Conservation (phyloP, 2,329 filamentous ascomycete species). For the Fusarium protoensiforme region DNA sequence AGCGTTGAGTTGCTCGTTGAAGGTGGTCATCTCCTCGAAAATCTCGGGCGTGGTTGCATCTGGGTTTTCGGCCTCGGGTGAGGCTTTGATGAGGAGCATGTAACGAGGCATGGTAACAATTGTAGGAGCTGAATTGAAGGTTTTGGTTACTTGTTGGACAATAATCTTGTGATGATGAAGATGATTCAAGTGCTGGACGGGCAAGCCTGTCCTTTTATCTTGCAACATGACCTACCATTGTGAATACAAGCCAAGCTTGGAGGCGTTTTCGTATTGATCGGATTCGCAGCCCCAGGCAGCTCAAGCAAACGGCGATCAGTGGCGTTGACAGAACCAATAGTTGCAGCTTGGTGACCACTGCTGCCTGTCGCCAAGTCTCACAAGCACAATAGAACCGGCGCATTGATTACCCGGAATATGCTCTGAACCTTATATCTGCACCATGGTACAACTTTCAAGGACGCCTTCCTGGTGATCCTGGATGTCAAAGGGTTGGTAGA, state of each 20-base stretch:
- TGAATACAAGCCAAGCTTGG: not conserved
- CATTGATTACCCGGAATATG: not conserved
- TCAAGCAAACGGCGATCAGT: not conserved
- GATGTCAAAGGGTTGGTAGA: not conserved
- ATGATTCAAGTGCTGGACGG: not conserved
- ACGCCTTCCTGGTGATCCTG: not conserved
- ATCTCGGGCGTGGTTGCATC: slow-evolving; percentile 21
- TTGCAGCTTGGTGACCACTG: not conserved
- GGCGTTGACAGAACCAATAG: not conserved
- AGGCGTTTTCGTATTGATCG: not conserved
- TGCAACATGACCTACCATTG: not conserved
- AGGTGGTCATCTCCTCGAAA: slow-evolving; percentile 41
- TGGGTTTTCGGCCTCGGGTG: slow-evolving; percentile 35
- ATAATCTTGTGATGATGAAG: not conserved
- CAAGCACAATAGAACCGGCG: not conserved
- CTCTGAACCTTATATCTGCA: not conserved
- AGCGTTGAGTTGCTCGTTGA: slow-evolving; percentile 42
- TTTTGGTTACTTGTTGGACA: not conserved
- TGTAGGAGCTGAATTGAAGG: not conserved
- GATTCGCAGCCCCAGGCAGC: not conserved
- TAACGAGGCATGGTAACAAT: slow-evolving; percentile 41
- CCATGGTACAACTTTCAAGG: not conserved
- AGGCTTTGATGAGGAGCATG: slow-evolving; percentile 46
- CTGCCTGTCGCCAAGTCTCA: not conserved
- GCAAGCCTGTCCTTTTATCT: not conserved